These are phyloP conservation scores for Teratosphaeria viscida DNA, from an alignment of 2,329 filamentous ascomycete genomes.

Conservation along the genomic window DNA sequence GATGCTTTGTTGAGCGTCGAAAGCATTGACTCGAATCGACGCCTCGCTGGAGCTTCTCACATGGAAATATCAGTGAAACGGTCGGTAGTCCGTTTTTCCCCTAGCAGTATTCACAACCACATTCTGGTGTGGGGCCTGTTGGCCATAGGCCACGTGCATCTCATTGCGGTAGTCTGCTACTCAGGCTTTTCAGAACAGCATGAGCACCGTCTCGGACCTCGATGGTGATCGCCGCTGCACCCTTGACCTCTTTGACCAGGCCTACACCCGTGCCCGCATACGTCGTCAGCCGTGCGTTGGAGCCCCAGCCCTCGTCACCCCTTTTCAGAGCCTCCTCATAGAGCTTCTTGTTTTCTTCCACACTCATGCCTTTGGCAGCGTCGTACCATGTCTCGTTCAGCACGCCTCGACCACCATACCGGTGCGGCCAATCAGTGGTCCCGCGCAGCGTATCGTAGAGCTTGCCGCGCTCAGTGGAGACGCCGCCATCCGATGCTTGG, in stretches of 20 bases:
- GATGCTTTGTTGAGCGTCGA: neutral
- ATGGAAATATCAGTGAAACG: neutral
- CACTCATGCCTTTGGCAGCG: constrained; percentile 26
- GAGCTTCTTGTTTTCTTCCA: constrained; percentile 33
- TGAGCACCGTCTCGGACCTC: constrained; percentile 29
- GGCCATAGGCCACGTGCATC: neutral
- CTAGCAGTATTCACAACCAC: neutral
- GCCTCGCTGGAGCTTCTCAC: neutral
- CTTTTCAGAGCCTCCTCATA: constrained; percentile 39
- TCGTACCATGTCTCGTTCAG: constrained; percentile 44
- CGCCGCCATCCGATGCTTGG: constrained; percentile 39
- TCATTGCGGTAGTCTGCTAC: neutral
- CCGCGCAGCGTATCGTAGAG: constrained; percentile 46
- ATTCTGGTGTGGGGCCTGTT: neutral
- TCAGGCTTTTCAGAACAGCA: constrained; percentile 10
- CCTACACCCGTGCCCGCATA: constrained; percentile 55
- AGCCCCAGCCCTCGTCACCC: constrained; percentile 42
- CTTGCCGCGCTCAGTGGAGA: constrained; percentile 38
- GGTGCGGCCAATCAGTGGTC: constrained; percentile 46
- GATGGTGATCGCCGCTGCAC: constrained; percentile 43
- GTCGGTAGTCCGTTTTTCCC: neutral
- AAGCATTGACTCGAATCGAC: neutral
- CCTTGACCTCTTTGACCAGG: constrained; percentile 40
- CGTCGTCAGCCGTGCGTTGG: constrained; percentile 36
- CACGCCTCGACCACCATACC: constrained; percentile 48